Evolutionary conservation across 805 yeast genomes (phyloP).

Genomic region (Metschnikowia borealis): DNA sequence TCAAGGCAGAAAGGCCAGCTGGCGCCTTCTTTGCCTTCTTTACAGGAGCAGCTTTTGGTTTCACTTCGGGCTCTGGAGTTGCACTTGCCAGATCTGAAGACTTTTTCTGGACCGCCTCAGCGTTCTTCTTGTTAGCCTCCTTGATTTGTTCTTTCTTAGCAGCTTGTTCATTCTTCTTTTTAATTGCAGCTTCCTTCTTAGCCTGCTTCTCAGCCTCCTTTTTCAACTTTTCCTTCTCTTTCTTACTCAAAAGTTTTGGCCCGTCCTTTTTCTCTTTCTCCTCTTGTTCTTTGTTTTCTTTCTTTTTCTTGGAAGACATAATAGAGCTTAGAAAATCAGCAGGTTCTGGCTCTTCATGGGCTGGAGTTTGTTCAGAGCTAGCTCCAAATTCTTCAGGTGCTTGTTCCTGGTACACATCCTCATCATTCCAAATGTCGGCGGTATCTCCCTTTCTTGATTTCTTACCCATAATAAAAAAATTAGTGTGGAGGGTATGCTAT

Average conservation of each 20-base stretch:
- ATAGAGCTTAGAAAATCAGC: conserved; percentile 78
- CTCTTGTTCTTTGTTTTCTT: conserved; percentile 62
- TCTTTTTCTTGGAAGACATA: conserved; percentile 74
- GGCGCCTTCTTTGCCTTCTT: conserved; percentile 74
- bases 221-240: conserved; percentile 92
- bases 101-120: conserved; percentile 32
- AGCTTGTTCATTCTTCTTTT: conserved; percentile 71
- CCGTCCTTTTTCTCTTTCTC: conserved; percentile 50
- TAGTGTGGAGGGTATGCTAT: not conserved
- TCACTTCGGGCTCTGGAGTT: conserved; percentile 32
- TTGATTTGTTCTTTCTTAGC: conserved; percentile 56
- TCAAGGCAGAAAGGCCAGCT: conserved; percentile 89
- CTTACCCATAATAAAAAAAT: conserved; percentile 32
- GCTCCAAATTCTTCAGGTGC: conserved; percentile 33
- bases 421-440: conserved; percentile 80
- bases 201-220: conserved; percentile 87
- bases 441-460: conserved; percentile 51
- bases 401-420: conserved; percentile 45
- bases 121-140: conserved; percentile 42
- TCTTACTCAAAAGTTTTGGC: conserved; percentile 81
- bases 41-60: conserved; percentile 31
- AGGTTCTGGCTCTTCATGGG: conserved; percentile 8
- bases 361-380: conserved; percentile 14
- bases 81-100: conserved; percentile 20
- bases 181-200: conserved; percentile 86